Evolutionary conservation across 805 yeast genomes (phyloP).

Genomic region (Candida succiphila): DNA sequence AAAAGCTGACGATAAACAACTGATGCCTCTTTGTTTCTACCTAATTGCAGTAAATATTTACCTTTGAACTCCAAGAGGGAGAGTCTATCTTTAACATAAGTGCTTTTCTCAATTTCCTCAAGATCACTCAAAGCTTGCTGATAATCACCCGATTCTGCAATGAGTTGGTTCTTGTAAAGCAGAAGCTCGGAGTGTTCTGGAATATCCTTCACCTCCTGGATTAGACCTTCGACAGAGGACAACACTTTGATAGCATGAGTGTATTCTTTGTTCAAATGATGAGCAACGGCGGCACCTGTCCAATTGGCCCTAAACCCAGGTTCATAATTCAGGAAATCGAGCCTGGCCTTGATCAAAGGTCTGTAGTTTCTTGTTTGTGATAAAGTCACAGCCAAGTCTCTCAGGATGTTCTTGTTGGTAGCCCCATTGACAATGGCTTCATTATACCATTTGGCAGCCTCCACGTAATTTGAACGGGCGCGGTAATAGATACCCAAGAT

Average conservation of each 20-base stretch:
- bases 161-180: constrained; percentile 59
- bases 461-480: constrained; percentile 54
- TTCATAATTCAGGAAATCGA: constrained; percentile 55
- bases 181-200: constrained; percentile 77
- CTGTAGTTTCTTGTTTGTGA: constrained; percentile 71
- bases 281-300: constrained; percentile 83
- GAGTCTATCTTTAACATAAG: constrained; percentile 42
- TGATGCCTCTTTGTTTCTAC: constrained; percentile 54
- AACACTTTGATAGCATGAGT: constrained; percentile 64
- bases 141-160: constrained; percentile 54
- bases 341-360: constrained; percentile 52
- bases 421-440: constrained; percentile 72
- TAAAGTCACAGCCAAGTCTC: constrained; percentile 76
- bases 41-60: constrained; percentile 47
- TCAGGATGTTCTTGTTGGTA: constrained; percentile 64
- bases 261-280: constrained; percentile 61
- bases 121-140: constrained; percentile 55
- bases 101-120: constrained; percentile 39
- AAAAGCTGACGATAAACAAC: constrained; percentile 56
- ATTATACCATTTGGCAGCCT: constrained; percentile 71
- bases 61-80: constrained; percentile 62
- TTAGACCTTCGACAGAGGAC: constrained; percentile 61
- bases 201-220: constrained; percentile 54
- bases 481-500: constrained; percentile 80
- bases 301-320: constrained; percentile 86